Evolutionary conservation across 208 protist species (phyloP).

Genomic region (Crithidia thermophila): DNA sequence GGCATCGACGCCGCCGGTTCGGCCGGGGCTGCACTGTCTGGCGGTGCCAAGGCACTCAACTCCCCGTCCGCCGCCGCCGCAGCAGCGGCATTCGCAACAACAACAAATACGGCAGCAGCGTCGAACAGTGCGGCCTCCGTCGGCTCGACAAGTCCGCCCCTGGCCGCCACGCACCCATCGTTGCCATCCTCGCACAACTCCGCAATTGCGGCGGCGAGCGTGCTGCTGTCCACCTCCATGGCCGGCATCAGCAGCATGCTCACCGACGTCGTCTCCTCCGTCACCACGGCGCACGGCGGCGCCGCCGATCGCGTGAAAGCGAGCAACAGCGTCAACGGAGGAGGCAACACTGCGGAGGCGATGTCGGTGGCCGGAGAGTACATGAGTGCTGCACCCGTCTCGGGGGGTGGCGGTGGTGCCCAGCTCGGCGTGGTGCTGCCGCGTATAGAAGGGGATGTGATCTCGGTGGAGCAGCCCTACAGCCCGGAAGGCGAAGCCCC

Average conservation of each 20-base stretch:
- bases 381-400: neutral
- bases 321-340: too few species aligned
- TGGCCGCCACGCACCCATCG: neutral
- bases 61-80: neutral
- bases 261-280: constrained; percentile 17
- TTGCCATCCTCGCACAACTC: neutral
- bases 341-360: neutral
- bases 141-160: neutral
- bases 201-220: constrained; percentile 6
- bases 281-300: constrained; percentile 1
- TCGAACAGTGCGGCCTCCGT: too few species aligned
- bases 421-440: constrained; percentile 65
- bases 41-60: neutral
- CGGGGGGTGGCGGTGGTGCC: constrained; percentile 10
- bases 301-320: neutral
- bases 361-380: neutral
- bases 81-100: neutral
- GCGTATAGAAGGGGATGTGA: constrained; percentile 59
- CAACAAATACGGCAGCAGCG: neutral
- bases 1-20: neutral
- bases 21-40: neutral
- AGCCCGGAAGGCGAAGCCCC: neutral
- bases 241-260: constrained; percentile 13
- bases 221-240: constrained; percentile 15
- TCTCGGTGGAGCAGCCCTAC: constrained; percentile 56